Percentiles rank a stretch among this genome's conserved stretches.
phyloP scores from a whole-genome alignment of 2,329 filamentous ascomycete species.

The Dothideomycetes sp. region DNA sequence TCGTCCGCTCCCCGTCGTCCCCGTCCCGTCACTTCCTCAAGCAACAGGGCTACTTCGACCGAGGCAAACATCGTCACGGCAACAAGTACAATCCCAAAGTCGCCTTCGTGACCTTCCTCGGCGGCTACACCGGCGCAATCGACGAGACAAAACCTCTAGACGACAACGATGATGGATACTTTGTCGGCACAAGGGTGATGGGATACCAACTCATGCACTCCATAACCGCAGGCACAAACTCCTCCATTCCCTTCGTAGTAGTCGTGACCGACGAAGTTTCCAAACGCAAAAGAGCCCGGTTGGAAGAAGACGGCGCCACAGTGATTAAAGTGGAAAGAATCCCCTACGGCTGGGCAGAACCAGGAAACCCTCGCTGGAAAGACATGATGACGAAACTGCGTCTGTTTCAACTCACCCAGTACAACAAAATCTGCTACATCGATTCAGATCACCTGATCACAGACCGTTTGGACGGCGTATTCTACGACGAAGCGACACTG shows the following conservation, averaged over 20 bases:
- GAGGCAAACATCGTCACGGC: neutral
- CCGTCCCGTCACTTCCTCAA: constrained; percentile 4
- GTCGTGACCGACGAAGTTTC: constrained; percentile 28
- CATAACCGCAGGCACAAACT: constrained; percentile 26
- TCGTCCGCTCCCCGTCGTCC: constrained; percentile 16
- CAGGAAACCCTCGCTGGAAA: constrained; percentile 23
- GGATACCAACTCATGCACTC: constrained; percentile 32
- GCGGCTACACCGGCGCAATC: constrained; percentile 19
- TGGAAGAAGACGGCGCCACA: constrained; percentile 29
- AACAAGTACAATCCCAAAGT: constrained; percentile 21
- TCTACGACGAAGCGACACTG: constrained; percentile 29
- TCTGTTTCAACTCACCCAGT: constrained; percentile 26
- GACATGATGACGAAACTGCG: constrained; percentile 31
- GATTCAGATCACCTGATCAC: constrained; percentile 28
- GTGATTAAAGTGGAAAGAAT: constrained; percentile 27
- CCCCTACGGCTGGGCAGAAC: constrained; percentile 24
- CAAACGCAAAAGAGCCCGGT: constrained; percentile 26
- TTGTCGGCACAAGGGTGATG: constrained; percentile 27
- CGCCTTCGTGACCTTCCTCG: constrained; percentile 32
- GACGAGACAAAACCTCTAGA: constrained; percentile 18
- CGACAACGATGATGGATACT: constrained; percentile 29
- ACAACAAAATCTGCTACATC: constrained; percentile 28
- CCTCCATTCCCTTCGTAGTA: constrained; percentile 30
- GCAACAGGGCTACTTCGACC: neutral
- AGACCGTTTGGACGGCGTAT: constrained; percentile 24